Conservation (phyloP, 2,329 filamentous ascomycete genomes). For the Penicillium janthinellum region DNA sequence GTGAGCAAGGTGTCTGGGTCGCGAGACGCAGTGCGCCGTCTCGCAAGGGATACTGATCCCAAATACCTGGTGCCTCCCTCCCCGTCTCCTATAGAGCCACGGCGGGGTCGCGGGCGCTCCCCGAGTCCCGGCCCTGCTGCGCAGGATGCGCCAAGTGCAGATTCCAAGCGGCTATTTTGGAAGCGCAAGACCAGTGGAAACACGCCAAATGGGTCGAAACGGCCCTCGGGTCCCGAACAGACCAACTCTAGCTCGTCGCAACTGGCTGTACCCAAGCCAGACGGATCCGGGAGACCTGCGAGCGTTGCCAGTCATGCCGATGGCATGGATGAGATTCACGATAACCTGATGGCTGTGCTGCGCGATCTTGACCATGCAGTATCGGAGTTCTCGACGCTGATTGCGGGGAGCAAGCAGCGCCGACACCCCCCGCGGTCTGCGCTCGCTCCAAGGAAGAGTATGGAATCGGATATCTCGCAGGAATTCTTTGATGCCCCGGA, state of each 20-base stretch:
- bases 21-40: constrained; percentile 79
- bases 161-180: constrained; percentile 81
- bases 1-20: constrained; percentile 85
- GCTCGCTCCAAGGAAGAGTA: constrained; percentile 63
- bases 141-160: constrained; percentile 34
- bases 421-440: constrained; percentile 61
- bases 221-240: constrained; percentile 46
- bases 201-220: constrained; percentile 41
- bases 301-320: constrained; percentile 41
- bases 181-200: constrained; percentile 75
- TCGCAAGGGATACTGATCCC: constrained; percentile 81
- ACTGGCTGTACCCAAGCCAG: constrained; percentile 51
- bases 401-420: constrained; percentile 77
- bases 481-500: constrained; percentile 95
- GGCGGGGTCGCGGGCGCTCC: constrained; percentile 35
- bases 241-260: constrained; percentile 53
- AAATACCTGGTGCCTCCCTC: constrained; percentile 51
- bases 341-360: constrained; percentile 80
- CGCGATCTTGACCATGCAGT: constrained; percentile 83
- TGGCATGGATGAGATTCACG: constrained; percentile 70
- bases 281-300: constrained; percentile 37
- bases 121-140: constrained; percentile 36
- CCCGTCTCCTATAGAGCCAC: constrained; percentile 21
- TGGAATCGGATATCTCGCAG: constrained; percentile 78
- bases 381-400: constrained; percentile 74